Evolutionary conservation across 805 yeast species (phyloP), one percentile per base, ranked within the genome.

Genomic region (Candida berthetii): DNA sequence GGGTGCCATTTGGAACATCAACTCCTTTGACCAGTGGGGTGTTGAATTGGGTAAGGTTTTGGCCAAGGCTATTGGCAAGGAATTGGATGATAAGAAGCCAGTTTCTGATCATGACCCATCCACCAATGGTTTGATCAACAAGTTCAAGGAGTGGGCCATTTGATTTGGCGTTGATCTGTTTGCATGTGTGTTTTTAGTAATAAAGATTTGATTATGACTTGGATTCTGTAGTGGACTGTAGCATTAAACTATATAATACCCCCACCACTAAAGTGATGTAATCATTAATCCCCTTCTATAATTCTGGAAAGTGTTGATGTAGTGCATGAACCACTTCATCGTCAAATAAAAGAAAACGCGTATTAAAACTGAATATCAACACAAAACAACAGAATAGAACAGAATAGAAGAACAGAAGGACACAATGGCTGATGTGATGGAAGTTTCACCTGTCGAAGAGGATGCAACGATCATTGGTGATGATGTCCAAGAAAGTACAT

Each of bases 11-110:
- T 91, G 99, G 99, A 93, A 95, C 79, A 90, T 93, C 74, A 93
- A 93, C 82, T 91, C 98, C 16, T 93, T 88, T 64, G 99, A 93
- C 74, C 99, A 93, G 76, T 93, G 98, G 96, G 99, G 99, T 69
- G 99, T 93, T 59, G 99, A 93, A 74, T 85, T 93, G 57, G 99
- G 99, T 66, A 93, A 93, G 74, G 95, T 85, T 41, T 80, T 93
- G 62, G 99, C 99, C 62, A 93, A 93, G 82, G 93, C 77, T 45
- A 91, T 93, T 60, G 91, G 95, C 57, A 77, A 77, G 57, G 97
- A 93, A 71, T 80, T 93, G 61, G 85, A 85, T 55, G 78, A 74
- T 60, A 57, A 69, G 25, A 60, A 64, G 36, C 66, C 69, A 42
- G 80, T 85, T 42, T 62, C 69, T 29, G 61, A 79, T 46, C 99